These are phyloP conservation scores for Aspergillus latus DNA, from an alignment of 2,329 filamentous ascomycete species.

Conservation along the genomic window DNA sequence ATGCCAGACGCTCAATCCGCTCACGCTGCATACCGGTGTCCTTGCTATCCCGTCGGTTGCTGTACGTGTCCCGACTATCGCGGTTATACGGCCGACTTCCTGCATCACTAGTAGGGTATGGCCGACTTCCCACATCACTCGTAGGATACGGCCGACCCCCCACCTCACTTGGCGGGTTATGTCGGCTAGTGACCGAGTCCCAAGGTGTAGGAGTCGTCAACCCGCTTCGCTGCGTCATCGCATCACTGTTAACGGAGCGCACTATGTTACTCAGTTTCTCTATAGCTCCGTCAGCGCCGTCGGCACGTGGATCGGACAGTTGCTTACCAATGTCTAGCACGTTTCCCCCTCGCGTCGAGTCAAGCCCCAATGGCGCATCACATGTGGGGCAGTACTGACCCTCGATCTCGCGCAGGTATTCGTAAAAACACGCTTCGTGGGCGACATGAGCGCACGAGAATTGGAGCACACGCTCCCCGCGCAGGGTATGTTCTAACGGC, in stretches of 20 bases:
- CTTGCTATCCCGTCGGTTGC: conserved; percentile 40
- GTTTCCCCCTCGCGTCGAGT: conserved; percentile 90
- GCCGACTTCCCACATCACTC: background rate
- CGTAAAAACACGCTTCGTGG: conserved; percentile 97
- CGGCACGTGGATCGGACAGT: background rate
- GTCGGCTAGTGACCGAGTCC: conserved; percentile 39
- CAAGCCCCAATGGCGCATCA: conserved; percentile 84
- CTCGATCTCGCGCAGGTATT: conserved; percentile 93
- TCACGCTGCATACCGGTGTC: conserved; percentile 44
- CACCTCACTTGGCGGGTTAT: conserved; percentile 35
- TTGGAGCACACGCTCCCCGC: conserved; percentile 89
- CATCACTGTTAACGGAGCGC: conserved; percentile 73
- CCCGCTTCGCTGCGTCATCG: conserved; percentile 49
- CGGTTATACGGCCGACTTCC: conserved; percentile 26
- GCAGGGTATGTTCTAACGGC: conserved; percentile 89
- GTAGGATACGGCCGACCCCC: conserved; percentile 13
- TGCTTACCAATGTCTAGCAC: conserved; percentile 81
- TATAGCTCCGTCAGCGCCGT: conserved; percentile 44
- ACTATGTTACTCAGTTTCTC: conserved; percentile 96
- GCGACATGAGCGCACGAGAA: conserved; percentile 97
- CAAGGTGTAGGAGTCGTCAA: conserved; percentile 65
- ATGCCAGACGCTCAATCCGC: conserved; percentile 48
- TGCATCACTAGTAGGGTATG: conserved; percentile 11
- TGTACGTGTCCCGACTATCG: conserved; percentile 30
- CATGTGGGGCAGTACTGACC: conserved; percentile 93